Evolutionary conservation across 2,329 filamentous ascomycete genomes (phyloP), one percentile per base, ranked within the genome.

Genomic region (Alternaria triticimaculans): DNA sequence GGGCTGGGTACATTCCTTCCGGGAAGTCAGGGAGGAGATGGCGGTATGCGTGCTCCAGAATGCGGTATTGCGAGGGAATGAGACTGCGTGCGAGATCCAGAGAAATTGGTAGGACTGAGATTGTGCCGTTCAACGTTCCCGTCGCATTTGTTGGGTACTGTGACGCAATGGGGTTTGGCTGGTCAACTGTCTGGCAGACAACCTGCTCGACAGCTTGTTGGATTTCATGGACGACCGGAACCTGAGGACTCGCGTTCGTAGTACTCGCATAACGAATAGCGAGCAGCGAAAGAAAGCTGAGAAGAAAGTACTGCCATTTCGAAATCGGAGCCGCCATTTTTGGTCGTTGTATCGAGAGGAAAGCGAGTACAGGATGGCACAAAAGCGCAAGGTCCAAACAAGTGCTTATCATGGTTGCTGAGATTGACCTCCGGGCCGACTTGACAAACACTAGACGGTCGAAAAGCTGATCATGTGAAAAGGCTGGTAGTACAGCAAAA

Each of bases 41-140:
- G 10, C 81, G 78, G 67, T 85, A 86, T 6, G 83, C 83, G n/a
- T 76, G 69, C 63, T 84, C 84, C 53, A 87, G 76, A 67, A 88
- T 87, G 14, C 72, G 68, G 71, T 84, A 87, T 70, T 84, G 74
- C 0, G 80, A 41, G 0, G 86, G 86, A 20, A 88, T 82, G 20
- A 87, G 70, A 20, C 78, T 71, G 11, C 84, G 81, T 8, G 86
- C 86, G 2, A 81, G 73, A 4, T 73, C 65, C 25, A 87, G 74
- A 0, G 85, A 72, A 28, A 88, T 87, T 2, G 86, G 86, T 3
- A 88, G 73, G 41, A 88, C 80, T 20, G 82, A 78, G 1, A 87
- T 76, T 0, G 86, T 88, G 48, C 82, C 84, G 72, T 88, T 88
- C 23, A 88, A 74, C 0, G 84, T 84, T 4, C 86, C 86, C 0